Conservation (phyloP, 345 rosid genomes). For the Euphorbia lathyris region DNA sequence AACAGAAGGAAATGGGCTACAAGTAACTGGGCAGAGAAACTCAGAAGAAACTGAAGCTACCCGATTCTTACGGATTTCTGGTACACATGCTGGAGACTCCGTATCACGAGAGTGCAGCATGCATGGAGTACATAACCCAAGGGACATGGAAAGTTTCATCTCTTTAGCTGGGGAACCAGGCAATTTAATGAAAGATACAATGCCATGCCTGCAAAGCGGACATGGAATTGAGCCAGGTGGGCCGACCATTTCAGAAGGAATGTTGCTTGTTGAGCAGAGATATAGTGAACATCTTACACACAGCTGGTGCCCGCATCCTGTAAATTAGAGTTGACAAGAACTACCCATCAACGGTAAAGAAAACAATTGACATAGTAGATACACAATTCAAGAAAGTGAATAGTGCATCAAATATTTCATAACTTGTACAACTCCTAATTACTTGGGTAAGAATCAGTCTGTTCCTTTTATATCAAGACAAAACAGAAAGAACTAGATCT, state of each 20-base stretch:
- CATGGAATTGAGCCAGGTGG: conserved; percentile 94
- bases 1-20: conserved; percentile 93
- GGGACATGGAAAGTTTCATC: conserved; percentile 59
- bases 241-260: conserved; percentile 53
- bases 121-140: conserved; percentile 89
- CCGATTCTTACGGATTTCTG: conserved; percentile 62
- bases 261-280: conserved; percentile 82
- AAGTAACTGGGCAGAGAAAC: conserved; percentile 78
- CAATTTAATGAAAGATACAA: conserved; percentile 61
- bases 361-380: background rate
- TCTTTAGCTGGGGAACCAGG: conserved; percentile 67
- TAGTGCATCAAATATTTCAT: background rate
- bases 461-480: background rate
- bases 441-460: background rate
- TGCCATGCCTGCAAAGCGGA: conserved; percentile 92
- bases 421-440: background rate
- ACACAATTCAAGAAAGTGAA: background rate
- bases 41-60: conserved; percentile 83
- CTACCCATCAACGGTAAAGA: background rate
- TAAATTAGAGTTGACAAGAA: conserved; percentile 13
- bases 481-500: background rate
- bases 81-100: conserved; percentile 55
- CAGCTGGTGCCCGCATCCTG: conserved; percentile 94
- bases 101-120: conserved; percentile 73
- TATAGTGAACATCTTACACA: conserved; percentile 93